phyloP scores from a whole-genome alignment of 768 basidiomycete species.

The Mycena olivaceomarginata region DNA sequence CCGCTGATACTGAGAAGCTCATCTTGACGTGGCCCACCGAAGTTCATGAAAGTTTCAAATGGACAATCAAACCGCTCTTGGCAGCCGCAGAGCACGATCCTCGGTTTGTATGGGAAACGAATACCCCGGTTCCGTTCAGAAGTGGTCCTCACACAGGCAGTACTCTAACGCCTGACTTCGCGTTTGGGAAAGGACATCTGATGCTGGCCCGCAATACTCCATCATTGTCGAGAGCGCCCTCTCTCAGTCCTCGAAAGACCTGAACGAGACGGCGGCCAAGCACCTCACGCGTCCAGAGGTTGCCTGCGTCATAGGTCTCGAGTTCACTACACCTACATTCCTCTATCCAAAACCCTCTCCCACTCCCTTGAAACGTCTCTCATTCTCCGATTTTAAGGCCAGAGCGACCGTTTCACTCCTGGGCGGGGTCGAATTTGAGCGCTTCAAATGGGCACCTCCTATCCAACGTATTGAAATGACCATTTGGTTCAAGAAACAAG shows the following conservation, averaged over 20 bases:
- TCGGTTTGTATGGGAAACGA: constrained; percentile 10
- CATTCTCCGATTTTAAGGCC: background rate
- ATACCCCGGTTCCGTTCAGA: constrained; percentile 1
- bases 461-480: background rate
- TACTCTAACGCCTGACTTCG: constrained; percentile 7
- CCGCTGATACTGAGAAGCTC: background rate
- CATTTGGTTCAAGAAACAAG: background rate
- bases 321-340: background rate
- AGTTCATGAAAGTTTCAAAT: constrained; percentile 19
- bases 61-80: background rate
- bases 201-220: background rate
- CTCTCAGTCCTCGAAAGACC: background rate
- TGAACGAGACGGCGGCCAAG: background rate
- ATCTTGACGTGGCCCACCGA: constrained; percentile 23
- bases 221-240: constrained; percentile 28
- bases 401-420: background rate
- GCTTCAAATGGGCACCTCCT: background rate
- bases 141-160: background rate
- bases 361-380: background rate
- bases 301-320: constrained; percentile 18
- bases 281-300: constrained; percentile 11
- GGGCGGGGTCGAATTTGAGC: background rate
- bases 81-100: background rate
- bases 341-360: background rate
- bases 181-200: background rate